These are phyloP conservation scores for Pseudopyrenochaeta lycopersici DNA, from an alignment of 2,329 filamentous ascomycete species.

Conservation along the genomic window DNA sequence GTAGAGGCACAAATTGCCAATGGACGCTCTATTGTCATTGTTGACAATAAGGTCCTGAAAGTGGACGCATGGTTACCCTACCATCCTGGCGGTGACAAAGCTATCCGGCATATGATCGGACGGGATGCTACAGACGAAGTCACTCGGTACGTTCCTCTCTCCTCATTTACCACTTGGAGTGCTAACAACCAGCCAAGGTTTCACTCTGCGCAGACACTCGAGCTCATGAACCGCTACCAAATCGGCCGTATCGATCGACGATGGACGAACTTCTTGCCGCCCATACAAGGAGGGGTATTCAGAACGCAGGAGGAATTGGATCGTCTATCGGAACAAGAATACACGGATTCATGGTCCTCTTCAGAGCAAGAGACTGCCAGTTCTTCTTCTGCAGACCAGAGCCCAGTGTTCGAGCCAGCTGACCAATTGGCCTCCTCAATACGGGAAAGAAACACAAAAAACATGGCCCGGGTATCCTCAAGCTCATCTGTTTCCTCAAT, in stretches of 20 bases:
- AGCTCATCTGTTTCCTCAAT: slow-evolving; percentile 67
- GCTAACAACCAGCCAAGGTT: slow-evolving; percentile 62
- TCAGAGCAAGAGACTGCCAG: slow-evolving; percentile 38
- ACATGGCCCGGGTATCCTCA: slow-evolving; percentile 57
- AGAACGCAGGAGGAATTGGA: slow-evolving; percentile 59
- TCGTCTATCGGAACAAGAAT: slow-evolving; percentile 46
- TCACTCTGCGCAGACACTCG: slow-evolving; percentile 79
- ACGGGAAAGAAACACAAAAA: slow-evolving; percentile 50
- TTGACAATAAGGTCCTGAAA: slow-evolving; percentile 83
- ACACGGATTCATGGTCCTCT: slow-evolving; percentile 19
- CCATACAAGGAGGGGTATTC: slow-evolving; percentile 89
- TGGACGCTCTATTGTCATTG: slow-evolving; percentile 80
- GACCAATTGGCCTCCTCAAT: slow-evolving; percentile 48
- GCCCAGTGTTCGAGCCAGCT: slow-evolving; percentile 66
- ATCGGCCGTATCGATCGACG: slow-evolving; percentile 82
- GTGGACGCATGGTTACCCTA: slow-evolving; percentile 88
- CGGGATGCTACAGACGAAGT: slow-evolving; percentile 95
- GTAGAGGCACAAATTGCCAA: slow-evolving; percentile 86
- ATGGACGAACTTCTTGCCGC: slow-evolving; percentile 90
- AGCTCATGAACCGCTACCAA: slow-evolving; percentile 81
- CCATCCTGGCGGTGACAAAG: slow-evolving; percentile 90
- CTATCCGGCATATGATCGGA: slow-evolving; percentile 92
- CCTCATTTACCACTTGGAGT: neutral
- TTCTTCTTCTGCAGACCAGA: slow-evolving; percentile 58
- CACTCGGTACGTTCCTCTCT: slow-evolving; percentile 71